Base-by-base conservation (phyloP, 495 filamentous ascomycete genomes). In the Penicillium ochrochloron region DNA sequence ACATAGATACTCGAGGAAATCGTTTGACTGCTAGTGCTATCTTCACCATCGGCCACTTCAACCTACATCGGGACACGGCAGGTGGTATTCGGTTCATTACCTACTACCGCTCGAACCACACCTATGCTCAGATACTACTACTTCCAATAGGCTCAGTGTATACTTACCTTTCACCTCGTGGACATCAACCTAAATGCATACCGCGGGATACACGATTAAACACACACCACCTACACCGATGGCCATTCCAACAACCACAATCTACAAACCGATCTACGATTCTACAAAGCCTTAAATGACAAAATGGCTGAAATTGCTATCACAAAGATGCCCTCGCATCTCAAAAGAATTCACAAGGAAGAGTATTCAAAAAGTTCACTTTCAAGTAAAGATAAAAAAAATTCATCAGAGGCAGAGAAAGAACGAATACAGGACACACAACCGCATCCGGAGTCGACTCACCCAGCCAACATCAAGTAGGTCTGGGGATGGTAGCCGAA, bases 271-370 rank as follows among this genome's bases (percentile, higher is more conserved):
- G 14, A 54, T 5, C 21, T 53, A 17, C 21, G 2, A 53, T 17
- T n/a, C 4, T 5, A 33, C 12, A 3, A n/a, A 34, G 27, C 25
- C 46, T 54, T 31, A 12, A 31, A 54, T 29, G 27, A 33, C 51
- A 55, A 57, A 52, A 42, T 29, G 59, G 67, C 63, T 69, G 64
- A 57, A 66, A 64, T 64, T 54, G 55, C 61, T 64, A 56, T 55
- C 60, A 63, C 17, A 62, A 63, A 60, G 65, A 63, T 68, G 69
- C 71, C 60, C 59, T 51, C 23, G 65, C 69, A 72, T 55, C 65
- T 55, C 63, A 53, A 67, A 66, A 68, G 56, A 60, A 72, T 70
- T 68, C 67, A 68, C 67, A 72, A 61, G 55, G 65, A 68, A 71
- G 65, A 25, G 61, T 64, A 59, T 59, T 41, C 64, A 62, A 54